Base-by-base conservation (phyloP, 257 asterid species). In the Solanum medicagineum region DNA sequence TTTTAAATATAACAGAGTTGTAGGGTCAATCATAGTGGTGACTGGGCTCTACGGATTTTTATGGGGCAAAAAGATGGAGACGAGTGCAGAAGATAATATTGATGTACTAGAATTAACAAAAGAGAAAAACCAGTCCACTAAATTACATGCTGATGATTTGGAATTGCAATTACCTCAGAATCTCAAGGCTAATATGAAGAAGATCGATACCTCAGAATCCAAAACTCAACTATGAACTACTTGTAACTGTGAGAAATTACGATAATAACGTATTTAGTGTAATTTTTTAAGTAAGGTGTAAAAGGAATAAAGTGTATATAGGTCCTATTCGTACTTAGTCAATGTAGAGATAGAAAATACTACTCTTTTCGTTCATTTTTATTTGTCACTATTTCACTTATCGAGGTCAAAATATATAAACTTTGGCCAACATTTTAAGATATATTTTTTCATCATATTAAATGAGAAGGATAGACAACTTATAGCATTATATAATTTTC, bases 31-130 rank as follows among this genome's bases (percentile, higher is more conserved):
- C 7, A 47, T 93, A 80, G 92, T 94, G 56, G 97, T 94, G 2
- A 10, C 87, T 89, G 98, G 98, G 57, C 91, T 94, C 0, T 94
- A 94, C 36, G 90, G 94, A 29, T 97, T 95, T 11, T 89, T 94
- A 2, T 95, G 98, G 98, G 98, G 98, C 0, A 93, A 75, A 85
- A 96, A 93, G 83, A 81, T 82, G 81, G 24, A 86, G 81, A 29
- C 73, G 19, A 59, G 6, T 19, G 65, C 40, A 20, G 49, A 24
- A n/a, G 56, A 65, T 5, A 57, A 29, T 53, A 55, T 16, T 7
- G 81, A 51, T 16, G 16, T 51, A 75, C 65, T 60, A n/a, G 15
- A 65, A 65, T 26, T 60, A 73, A 12, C 65, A 20, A 24, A 85
- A 15, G 17, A 68, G 74, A 68, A 68, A n/a, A 54, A 36, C 44